Evolutionary conservation across 225 moss, liverwort and hornwort genomes (phyloP), one percentile per base, ranked within the genome.

Genomic region (Pleurozium schreberi): DNA sequence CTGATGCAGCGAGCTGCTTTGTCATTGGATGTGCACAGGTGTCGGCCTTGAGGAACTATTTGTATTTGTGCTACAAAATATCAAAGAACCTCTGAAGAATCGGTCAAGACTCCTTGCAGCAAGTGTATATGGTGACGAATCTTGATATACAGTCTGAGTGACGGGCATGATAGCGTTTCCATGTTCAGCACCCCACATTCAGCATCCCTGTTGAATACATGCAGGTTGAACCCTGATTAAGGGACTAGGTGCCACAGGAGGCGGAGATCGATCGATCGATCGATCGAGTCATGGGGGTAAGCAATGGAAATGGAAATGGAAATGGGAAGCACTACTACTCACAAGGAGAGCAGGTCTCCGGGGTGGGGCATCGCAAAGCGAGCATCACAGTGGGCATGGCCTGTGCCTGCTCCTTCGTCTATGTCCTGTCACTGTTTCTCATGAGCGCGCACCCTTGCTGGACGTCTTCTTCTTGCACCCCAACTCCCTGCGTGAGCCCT

Each of bases 371-470:
- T 45, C 80, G 87, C 85, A 93, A 91, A 85, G 91, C 90, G 57
- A 87, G 85, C 87, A 69, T 93, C 79, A 65, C 89, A 30, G 91
- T 91, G 83, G 92, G 89, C 91, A 90, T 93, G 91, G 94, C 88
- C 26, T 93, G 91, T 80, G 89, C 82, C n/a, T 93, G 92, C 14
- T 91, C 92, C 18, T 91, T 92, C 63, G 85, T 93, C 45, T 94
- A 94, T 50, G 90, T 90, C 75, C 65, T 94, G 85, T 91, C 92
- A 20, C 88, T 94, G 47, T 47, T 93, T 36, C 64, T 94, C 83
- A 87, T 94, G 85, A 71, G 89, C 42, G 80, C 80, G 26, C 91
- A 90, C 49, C 91, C 94, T 67, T 94, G 94, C 80, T 92, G 93
- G 91, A 89, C 87, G 45, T 68, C 87, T 43, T 52, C 47, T 33